A percentile compares a stretch with the other conserved stretches of the same genome.
Evolutionary conservation across 139 green algal species (phyloP).

Genomic region (Coelastrella sp.): DNA sequence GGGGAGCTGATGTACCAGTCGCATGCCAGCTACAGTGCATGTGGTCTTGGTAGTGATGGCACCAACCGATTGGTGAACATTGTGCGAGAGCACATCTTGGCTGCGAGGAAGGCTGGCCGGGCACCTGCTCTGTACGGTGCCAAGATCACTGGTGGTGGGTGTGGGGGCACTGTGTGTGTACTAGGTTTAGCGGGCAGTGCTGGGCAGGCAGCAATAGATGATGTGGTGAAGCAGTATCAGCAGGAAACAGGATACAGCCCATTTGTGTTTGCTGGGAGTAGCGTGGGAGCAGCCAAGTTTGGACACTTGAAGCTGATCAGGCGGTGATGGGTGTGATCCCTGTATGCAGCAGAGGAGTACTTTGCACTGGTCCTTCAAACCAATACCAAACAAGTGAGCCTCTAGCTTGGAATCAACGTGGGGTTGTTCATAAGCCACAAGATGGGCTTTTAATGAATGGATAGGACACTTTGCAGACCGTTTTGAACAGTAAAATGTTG

Average conservation of each 20-base stretch:
- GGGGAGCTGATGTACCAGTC: slow-evolving; percentile 94
- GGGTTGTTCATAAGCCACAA: too few relatives aligned
- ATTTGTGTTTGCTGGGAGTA: slow-evolving; percentile 37
- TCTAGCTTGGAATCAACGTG: too few relatives aligned
- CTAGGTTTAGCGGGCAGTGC: slow-evolving; percentile 58
- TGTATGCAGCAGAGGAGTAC: neutral
- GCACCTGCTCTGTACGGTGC: slow-evolving; percentile 81
- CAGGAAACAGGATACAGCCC: slow-evolving; percentile 34
- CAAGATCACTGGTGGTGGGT: slow-evolving; percentile 96
- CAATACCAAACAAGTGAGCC: too few relatives aligned
- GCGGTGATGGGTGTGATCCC: neutral
- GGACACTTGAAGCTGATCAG: slow-evolving; percentile 42
- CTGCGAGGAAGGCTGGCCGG: slow-evolving; percentile 32
- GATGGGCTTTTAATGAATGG: too few relatives aligned
- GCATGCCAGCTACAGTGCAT: slow-evolving; percentile 77
- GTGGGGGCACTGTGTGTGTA: slow-evolving; percentile 88
- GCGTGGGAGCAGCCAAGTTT: slow-evolving; percentile 30
- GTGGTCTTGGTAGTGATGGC: slow-evolving; percentile 45
- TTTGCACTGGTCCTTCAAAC: too few relatives aligned
- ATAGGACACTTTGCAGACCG: too few relatives aligned
- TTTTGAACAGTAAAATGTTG: too few relatives aligned
- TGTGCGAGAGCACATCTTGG: slow-evolving; percentile 63
- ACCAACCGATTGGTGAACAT: slow-evolving; percentile 79
- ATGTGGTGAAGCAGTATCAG: slow-evolving; percentile 38
- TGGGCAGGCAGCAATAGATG: slow-evolving; percentile 45